A percentile compares a stretch with the other conserved stretches of the same genome.
Evolutionary conservation across 768 basidiomycete genomes (phyloP).

Genomic region (Floccularia luteovirens): DNA sequence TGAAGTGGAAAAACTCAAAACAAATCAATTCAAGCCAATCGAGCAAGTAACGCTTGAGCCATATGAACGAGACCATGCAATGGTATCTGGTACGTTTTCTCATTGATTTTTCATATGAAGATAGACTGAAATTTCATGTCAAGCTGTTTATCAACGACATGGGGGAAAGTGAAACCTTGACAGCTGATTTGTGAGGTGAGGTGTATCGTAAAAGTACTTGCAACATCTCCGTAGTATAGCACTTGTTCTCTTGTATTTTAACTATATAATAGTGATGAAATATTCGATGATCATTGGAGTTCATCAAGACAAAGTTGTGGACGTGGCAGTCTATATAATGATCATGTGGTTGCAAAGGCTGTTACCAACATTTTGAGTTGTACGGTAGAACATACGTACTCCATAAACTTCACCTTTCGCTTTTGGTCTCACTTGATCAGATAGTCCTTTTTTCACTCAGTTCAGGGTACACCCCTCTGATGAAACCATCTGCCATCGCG

Average conservation of each 20-base stretch:
- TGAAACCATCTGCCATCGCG: conserved; percentile 60
- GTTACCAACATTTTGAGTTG: not conserved
- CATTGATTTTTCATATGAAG: conserved; percentile 4
- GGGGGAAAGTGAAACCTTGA: conserved; percentile 8
- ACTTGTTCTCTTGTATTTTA: not conserved
- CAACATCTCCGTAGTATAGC: conserved; percentile 1
- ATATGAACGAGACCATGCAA: conserved; percentile 86
- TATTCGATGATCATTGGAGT: no score
- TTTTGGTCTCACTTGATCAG: not conserved
- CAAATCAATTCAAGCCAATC: conserved; percentile 81
- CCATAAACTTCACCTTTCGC: not conserved
- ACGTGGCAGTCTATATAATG: not conserved
- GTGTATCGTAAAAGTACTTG: conserved; percentile 1
- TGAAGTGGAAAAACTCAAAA: conserved; percentile 78
- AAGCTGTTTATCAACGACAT: conserved; percentile 17
- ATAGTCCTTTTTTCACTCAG: not conserved
- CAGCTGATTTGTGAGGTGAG: not conserved
- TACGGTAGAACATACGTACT: not conserved
- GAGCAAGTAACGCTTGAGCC: conserved; percentile 96
- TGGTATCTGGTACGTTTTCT: conserved; percentile 65
- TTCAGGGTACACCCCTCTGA: conserved; percentile 38
- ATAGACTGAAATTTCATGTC: conserved; percentile 2
- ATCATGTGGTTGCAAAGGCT: not conserved
- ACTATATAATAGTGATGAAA: not conserved
- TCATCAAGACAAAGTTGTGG: no score